phyloP scores from a whole-genome alignment of 2,329 filamentous ascomycete species.

The Penicillium expansum region DNA sequence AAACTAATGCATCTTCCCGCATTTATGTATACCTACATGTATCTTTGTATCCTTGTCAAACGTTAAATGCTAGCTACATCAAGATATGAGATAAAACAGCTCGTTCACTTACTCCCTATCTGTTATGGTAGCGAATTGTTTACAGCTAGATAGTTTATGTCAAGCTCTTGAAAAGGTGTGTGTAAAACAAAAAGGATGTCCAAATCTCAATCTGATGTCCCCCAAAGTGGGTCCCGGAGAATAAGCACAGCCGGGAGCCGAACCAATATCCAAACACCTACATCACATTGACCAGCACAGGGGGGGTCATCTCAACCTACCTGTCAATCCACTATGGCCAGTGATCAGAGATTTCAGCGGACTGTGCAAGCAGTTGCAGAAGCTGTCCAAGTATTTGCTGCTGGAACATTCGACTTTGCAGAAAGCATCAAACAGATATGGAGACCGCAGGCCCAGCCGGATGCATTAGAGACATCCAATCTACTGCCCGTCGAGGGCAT shows the following conservation, averaged over 20 bases:
- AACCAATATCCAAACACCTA: not conserved
- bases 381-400: not conserved
- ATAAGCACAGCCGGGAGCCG: not conserved
- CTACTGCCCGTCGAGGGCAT: not conserved
- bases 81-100: not conserved
- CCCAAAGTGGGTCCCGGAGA: not conserved
- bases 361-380: not conserved
- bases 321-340: not conserved
- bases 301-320: not conserved
- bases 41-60: not conserved
- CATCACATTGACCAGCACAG: not conserved
- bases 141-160: not conserved
- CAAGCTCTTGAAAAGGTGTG: not conserved
- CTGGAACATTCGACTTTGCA: not conserved
- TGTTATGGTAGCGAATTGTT: too few species aligned
- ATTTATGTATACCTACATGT: too few species aligned
- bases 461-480: not conserved
- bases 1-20: too few species aligned
- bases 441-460: not conserved
- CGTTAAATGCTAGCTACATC: not conserved
- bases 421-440: constrained; percentile 2
- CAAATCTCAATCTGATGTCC: not conserved
- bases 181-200: not conserved
- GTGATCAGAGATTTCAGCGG: not conserved
- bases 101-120: too few species aligned